Evolutionary conservation across 2,329 filamentous ascomycete genomes (phyloP).

Genomic region (Chrysoporthe puriensis): DNA sequence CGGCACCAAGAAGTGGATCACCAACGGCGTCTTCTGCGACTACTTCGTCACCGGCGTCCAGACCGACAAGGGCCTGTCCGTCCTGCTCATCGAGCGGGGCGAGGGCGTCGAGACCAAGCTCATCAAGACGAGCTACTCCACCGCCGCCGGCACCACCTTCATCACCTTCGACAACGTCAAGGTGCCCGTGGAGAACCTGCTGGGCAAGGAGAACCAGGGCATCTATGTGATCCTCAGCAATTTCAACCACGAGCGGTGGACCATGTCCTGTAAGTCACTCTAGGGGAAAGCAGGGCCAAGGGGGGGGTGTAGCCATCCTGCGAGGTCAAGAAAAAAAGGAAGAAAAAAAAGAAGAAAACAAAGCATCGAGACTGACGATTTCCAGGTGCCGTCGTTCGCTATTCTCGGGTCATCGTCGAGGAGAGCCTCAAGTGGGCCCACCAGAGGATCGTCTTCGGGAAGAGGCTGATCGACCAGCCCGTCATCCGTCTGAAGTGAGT

Average conservation of each 20-base stretch:
- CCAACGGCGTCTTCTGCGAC: conserved; percentile 78
- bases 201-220: conserved; percentile 84
- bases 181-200: conserved; percentile 76
- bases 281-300: too few species aligned
- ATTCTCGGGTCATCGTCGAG: conserved; percentile 72
- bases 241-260: conserved; percentile 87
- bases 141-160: conserved; percentile 76
- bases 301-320: neutral
- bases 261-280: conserved; percentile 63
- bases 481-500: conserved; percentile 74
- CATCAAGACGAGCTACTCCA: conserved; percentile 83
- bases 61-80: conserved; percentile 78
- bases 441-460: conserved; percentile 82
- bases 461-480: conserved; percentile 80
- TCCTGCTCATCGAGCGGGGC: conserved; percentile 73
- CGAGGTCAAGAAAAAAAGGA: too few species aligned
- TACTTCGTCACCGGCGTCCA: conserved; percentile 83
- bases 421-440: conserved; percentile 89
- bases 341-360: neutral
- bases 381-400: conserved; percentile 61
- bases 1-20: conserved; percentile 85
- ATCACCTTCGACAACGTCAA: conserved; percentile 87
- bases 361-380: conserved; percentile 26
- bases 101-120: conserved; percentile 76
- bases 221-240: conserved; percentile 84